Evolutionary conservation across 2,329 filamentous ascomycete species (phyloP).

Genomic region (Hypoxylon sp.): DNA sequence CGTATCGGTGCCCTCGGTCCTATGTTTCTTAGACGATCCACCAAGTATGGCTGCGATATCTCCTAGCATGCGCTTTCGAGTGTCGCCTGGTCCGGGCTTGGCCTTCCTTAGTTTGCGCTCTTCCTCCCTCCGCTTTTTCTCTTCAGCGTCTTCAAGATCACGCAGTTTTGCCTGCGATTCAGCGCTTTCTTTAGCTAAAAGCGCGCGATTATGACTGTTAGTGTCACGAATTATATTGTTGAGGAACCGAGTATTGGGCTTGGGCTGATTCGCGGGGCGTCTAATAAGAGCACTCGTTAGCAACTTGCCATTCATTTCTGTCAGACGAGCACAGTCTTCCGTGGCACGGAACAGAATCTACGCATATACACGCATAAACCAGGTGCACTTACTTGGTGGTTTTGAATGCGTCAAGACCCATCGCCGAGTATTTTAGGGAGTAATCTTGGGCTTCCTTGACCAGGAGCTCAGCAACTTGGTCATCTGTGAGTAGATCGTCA

Average conservation of each 20-base stretch:
- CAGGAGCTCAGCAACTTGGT: slow-evolving; percentile 85
- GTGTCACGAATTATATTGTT: slow-evolving; percentile 90
- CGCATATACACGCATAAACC: slow-evolving; percentile 30
- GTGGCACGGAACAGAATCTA: slow-evolving; percentile 5
- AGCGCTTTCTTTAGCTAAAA: slow-evolving; percentile 86
- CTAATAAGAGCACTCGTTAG: slow-evolving; percentile 58
- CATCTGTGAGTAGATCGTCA: slow-evolving; percentile 74
- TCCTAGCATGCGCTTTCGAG: slow-evolving; percentile 71
- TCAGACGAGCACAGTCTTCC: slow-evolving; percentile 2
- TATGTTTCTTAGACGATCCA: slow-evolving; percentile 59
- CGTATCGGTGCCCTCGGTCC: slow-evolving; percentile 44
- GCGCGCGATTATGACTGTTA: slow-evolving; percentile 87
- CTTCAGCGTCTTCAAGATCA: slow-evolving; percentile 67
- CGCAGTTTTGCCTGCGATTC: slow-evolving; percentile 82
- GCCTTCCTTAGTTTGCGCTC: slow-evolving; percentile 56
- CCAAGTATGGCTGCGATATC: slow-evolving; percentile 72
- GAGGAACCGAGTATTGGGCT: slow-evolving; percentile 92
- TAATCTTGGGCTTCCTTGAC: slow-evolving; percentile 83
- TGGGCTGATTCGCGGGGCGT: slow-evolving; percentile 76
- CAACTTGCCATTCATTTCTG: slow-evolving; percentile 12
- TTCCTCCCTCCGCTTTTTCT: slow-evolving; percentile 58
- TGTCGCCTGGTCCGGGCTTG: slow-evolving; percentile 65
- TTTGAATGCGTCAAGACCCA: slow-evolving; percentile 79
- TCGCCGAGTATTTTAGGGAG: slow-evolving; percentile 79
- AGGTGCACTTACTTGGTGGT: slow-evolving; percentile 60